Evolutionary conservation across 176 grass and related monocot genomes (phyloP).

Genomic region (Canna indica): DNA sequence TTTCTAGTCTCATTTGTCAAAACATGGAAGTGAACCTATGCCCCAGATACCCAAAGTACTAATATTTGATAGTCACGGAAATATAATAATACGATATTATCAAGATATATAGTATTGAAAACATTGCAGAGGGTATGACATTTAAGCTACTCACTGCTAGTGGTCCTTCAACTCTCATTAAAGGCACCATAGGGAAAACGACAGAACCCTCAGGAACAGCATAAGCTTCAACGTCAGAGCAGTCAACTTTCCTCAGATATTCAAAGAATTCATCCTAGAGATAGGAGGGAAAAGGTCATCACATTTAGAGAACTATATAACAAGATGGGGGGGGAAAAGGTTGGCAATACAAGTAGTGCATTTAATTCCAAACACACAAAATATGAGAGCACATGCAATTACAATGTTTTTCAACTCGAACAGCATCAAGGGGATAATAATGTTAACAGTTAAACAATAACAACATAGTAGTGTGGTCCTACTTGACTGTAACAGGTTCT

Average conservation of each 20-base stretch:
- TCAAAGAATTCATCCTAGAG: constrained; percentile 3
- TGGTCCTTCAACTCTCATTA: constrained; percentile 7
- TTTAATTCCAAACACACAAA: not conserved
- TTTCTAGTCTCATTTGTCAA: too few species aligned
- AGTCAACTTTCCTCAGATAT: constrained; percentile 2
- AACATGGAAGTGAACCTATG: too few species aligned
- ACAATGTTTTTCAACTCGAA: not conserved
- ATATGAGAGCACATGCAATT: not conserved
- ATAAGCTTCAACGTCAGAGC: constrained; percentile 4
- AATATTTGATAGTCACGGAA: not conserved
- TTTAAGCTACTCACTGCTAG: not conserved
- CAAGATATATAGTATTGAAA: too few species aligned
- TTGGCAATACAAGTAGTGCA: not conserved
- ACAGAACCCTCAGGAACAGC: constrained; percentile 9
- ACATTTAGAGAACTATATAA: not conserved
- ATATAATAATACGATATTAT: too few species aligned
- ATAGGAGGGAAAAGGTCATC: not conserved
- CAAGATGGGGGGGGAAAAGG: not conserved
- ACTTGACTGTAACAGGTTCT: not conserved
- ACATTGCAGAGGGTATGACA: not conserved
- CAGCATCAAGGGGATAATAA: not conserved
- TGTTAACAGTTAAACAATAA: not conserved
- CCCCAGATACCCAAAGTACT: not conserved
- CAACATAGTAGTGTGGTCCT: not conserved
- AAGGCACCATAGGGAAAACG: constrained; percentile 1